Conservation (phyloP, 768 basidiomycete species). For the Fomitopsis serialis region DNA sequence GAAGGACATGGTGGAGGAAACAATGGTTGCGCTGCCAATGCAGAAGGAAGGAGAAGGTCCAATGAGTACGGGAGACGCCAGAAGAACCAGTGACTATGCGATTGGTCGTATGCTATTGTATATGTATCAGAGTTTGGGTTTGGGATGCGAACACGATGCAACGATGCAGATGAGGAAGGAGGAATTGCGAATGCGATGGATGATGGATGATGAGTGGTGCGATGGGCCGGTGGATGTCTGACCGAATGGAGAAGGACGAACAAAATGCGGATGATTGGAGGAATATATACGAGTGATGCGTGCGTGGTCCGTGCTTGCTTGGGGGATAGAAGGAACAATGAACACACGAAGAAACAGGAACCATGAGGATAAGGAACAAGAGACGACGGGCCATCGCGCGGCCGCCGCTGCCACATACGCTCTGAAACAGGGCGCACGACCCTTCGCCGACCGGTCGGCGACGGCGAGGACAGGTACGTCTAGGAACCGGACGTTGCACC, state of each 20-base stretch:
- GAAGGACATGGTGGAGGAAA: too few species aligned
- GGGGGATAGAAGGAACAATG: background rate
- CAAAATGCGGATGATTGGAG: background rate
- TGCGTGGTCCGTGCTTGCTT: background rate
- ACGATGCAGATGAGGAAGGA: background rate
- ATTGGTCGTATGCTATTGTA: too few species aligned
- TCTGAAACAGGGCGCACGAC: background rate
- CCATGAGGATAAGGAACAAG: background rate
- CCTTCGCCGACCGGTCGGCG: background rate
- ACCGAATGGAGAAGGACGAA: background rate
- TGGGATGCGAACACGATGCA: background rate
- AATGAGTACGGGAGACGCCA: background rate
- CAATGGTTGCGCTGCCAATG: background rate
- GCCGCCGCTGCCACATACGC: background rate
- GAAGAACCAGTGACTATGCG: too few species aligned
- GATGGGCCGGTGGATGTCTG: background rate
- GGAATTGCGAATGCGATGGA: background rate
- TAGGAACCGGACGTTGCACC: too few species aligned
- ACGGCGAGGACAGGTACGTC: background rate
- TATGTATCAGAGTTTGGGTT: background rate
- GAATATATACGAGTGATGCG: background rate
- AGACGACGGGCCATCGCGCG: background rate
- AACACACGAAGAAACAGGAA: background rate
- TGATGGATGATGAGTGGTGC: background rate
- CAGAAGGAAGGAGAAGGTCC: background rate